A percentile compares a stretch with the other conserved stretches of the same genome.
phyloP scores from a whole-genome alignment of 2,329 filamentous ascomycete genomes.

The Pyricularia pennisetigena region DNA sequence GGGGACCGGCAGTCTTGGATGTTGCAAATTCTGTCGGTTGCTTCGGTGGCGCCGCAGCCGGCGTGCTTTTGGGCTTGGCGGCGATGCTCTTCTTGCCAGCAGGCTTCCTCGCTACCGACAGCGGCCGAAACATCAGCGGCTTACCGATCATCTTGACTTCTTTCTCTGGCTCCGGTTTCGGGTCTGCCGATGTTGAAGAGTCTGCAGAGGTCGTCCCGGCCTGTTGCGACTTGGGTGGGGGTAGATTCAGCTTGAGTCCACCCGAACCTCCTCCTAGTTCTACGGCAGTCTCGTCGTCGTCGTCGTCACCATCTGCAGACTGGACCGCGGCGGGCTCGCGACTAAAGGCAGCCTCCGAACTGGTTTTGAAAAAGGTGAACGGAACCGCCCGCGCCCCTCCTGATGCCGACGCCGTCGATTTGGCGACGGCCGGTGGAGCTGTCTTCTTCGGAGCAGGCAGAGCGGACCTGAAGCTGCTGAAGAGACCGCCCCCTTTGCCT shows the following conservation, averaged over 20 bases:
- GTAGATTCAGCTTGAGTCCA: slow-evolving; percentile 22
- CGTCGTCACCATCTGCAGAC: slow-evolving; percentile 3
- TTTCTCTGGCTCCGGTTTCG: slow-evolving; percentile 47
- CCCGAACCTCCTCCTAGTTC: not conserved
- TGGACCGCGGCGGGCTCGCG: slow-evolving; percentile 30
- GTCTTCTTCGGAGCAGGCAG: slow-evolving; percentile 72
- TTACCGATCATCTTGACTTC: slow-evolving; percentile 66
- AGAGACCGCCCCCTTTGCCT: slow-evolving; percentile 37
- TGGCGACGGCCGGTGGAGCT: slow-evolving; percentile 22
- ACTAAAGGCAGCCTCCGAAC: slow-evolving; percentile 71
- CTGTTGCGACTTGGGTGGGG: slow-evolving; percentile 25
- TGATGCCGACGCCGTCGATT: not conserved
- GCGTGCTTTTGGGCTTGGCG: slow-evolving; percentile 3
- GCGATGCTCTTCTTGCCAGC: slow-evolving; percentile 53
- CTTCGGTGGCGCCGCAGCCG: slow-evolving; percentile 8
- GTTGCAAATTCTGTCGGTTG: slow-evolving; percentile 5
- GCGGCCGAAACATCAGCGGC: slow-evolving; percentile 77
- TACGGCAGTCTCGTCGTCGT: not conserved
- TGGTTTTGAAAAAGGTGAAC: slow-evolving; percentile 74
- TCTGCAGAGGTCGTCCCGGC: slow-evolving; percentile 8
- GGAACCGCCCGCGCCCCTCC: not conserved
- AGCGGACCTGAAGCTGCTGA: slow-evolving; percentile 77
- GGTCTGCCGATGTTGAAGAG: slow-evolving; percentile 35
- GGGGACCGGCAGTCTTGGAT: slow-evolving; percentile 13
- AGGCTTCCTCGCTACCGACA: slow-evolving; percentile 71